Base-by-base conservation (phyloP, 1,284 basidiomycete species). In the Tilletiopsis washingtonensis region DNA sequence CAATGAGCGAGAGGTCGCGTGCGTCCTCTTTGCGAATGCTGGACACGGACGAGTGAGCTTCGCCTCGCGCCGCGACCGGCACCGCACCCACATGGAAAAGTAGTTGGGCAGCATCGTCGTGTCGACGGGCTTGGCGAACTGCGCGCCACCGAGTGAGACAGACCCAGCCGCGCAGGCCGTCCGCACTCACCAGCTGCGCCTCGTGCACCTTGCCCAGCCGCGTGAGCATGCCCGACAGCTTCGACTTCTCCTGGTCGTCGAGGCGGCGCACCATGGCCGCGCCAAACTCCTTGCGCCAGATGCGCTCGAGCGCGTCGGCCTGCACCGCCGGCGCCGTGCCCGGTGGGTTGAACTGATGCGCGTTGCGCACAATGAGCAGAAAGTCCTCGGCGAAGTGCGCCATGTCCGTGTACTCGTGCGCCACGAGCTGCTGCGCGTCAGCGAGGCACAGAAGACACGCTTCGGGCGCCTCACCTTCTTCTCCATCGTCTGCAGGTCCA, bases 401-500 rank as follows among this genome's bases (percentile, higher is more conserved):
- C 65, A 71, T 69, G 15, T 57, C 62, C 5, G 27, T 19, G 56
- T 73, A 73, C 1, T 50, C 45, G 9, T 57, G 60, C 20, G 54
- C 51, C 11, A 57, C 58, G 5, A 70, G 54, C 68, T n/a, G n/a
- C n/a, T n/a, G n/a, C n/a, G n/a, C n/a, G n/a, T n/a, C n/a, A n/a
- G n/a, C n/a, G n/a, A n/a, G n/a, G n/a, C n/a, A n/a, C n/a, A n/a
- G n/a, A n/a, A n/a, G n/a, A n/a, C n/a, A n/a, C n/a, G n/a, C n/a
- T n/a, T n/a, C n/a, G n/a, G n/a, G n/a, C n/a, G n/a, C n/a, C n/a
- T n/a, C n/a, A n/a, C n/a, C n/a, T 88, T 91, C 43, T 77, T 78
- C 29, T 75, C 74, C 69, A 97, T 88, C 9, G 91, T 94, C 9
- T 82, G 82, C 49, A 97, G 83, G 75, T 98, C 91, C 90, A 97